A percentile compares a stretch with the other conserved stretches of the same genome.
Evolutionary conservation across 108 stramenopile genomes (phyloP).

Genomic region (Pelagomonas calceolata): DNA sequence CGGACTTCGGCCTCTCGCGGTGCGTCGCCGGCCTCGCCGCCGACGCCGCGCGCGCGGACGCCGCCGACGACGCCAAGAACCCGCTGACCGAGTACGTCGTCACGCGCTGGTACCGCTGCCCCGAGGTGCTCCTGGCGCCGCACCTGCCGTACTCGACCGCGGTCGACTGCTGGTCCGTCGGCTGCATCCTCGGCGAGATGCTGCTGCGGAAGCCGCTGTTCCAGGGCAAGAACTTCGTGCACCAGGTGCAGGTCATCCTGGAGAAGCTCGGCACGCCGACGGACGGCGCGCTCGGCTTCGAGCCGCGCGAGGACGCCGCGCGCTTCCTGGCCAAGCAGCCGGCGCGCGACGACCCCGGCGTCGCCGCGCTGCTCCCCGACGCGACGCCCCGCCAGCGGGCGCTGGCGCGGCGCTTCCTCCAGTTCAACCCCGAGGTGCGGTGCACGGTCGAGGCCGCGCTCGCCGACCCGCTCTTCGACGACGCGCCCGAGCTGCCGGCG

Average conservation of each 20-base stretch:
- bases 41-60: background rate
- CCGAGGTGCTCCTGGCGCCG: constrained; percentile 25
- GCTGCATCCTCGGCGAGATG: constrained; percentile 57
- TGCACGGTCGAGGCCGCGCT: constrained; percentile 35
- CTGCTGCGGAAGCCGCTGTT: constrained; percentile 47
- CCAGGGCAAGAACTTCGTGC: constrained; percentile 53
- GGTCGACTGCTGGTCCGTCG: constrained; percentile 54
- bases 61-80: constrained; percentile 24
- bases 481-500: constrained; percentile 13
- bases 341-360: constrained; percentile 11
- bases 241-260: constrained; percentile 59
- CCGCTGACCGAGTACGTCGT: constrained; percentile 64
- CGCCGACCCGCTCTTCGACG: constrained; percentile 36
- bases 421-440: constrained; percentile 35
- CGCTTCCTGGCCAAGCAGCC: constrained; percentile 6
- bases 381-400: constrained; percentile 20
- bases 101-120: constrained; percentile 52
- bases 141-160: constrained; percentile 50
- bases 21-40: constrained; percentile 15
- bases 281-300: constrained; percentile 2
- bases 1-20: constrained; percentile 55
- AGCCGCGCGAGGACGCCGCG: constrained; percentile 2
- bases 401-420: constrained; percentile 30
- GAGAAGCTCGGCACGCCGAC: constrained; percentile 44
- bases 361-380: constrained; percentile 29